Evolutionary conservation across 1,284 basidiomycete genomes (phyloP), one percentile per base, ranked within the genome.

Genomic region (Amylostereum areolatum): DNA sequence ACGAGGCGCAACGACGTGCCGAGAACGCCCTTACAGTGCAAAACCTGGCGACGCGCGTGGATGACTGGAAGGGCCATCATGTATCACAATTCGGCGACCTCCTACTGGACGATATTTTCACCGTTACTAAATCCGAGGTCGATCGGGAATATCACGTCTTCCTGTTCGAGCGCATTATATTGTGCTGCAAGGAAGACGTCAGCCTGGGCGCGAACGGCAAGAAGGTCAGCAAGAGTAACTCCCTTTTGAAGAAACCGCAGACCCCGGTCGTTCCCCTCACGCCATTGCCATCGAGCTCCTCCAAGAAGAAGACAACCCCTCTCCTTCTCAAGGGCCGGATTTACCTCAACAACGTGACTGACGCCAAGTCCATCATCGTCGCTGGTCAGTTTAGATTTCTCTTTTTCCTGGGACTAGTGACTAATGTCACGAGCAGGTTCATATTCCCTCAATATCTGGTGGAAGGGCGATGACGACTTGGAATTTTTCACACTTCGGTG

Each of bases 61-160:
- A 97, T 57, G 96, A 99, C 67, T 99, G 97, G 97, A 99, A 99
- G 67, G 96, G 96, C 5, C 97, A 99, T 69, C 91, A 96, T 62
- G 78, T 97, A 40, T 83, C 84, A 58, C 89, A 92, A 58, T 99
- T 99, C 59, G 97, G 97, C 52, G 82, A 89, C 54, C 83, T 99
- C 43, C 77, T 96, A 34, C 81, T 98, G 25, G 93, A 97, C 63
- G 96, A 98, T 65, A 81, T 93, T 52, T 99, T 99, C 68, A 84
- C 88, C 55, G 97, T 99, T 48, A 94, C 91, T 58, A 99, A 99
- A 71, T 91, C 88, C 53, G 94, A 97, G 54, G 91, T 94, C 58
- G 94, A 98, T 65, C 81, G 96, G 57, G 97, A 99, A 66, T 99
- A 99, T 63, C 93, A 97, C 62, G 95, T 99, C 50, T 99, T 98